These are phyloP conservation scores for Moesziomyces sp. DNA, from an alignment of 1,284 basidiomycete genomes.

Conservation along the genomic window DNA sequence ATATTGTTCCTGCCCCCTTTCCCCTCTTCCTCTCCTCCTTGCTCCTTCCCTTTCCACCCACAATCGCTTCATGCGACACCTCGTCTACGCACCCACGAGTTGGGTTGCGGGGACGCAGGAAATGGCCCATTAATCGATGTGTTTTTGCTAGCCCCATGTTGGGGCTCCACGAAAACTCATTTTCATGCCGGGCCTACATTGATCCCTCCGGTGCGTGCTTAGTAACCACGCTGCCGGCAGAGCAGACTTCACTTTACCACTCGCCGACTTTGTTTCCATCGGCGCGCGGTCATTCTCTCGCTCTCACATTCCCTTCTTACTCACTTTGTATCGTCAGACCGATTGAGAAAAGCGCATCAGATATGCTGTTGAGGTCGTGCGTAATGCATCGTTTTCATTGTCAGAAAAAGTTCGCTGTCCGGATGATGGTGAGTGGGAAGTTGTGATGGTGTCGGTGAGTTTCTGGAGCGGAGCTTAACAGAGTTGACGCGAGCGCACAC, in stretches of 20 bases:
- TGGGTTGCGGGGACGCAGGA: neutral
- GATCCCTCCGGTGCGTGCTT: constrained; percentile 11
- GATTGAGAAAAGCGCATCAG: neutral
- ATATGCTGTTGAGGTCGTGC: neutral
- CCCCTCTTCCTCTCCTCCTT: neutral
- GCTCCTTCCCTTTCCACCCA: neutral
- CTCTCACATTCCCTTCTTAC: constrained; percentile 21
- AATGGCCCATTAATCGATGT: constrained; percentile 60
- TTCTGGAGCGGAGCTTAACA: too few species aligned
- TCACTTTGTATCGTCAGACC: too few species aligned
- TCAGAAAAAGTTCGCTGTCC: too few species aligned
- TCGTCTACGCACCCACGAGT: neutral
- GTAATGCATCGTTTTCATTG: neutral
- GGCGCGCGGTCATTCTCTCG: constrained; percentile 40
- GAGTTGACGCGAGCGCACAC: too few species aligned
- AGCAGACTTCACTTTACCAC: constrained; percentile 56
- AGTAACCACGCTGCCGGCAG: constrained; percentile 7
- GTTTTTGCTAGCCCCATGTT: constrained; percentile 17
- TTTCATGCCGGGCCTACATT: constrained; percentile 63
- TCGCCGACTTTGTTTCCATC: constrained; percentile 5
- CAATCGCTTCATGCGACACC: too few species aligned
- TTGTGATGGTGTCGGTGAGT: too few species aligned
- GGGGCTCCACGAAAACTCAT: constrained; percentile 37
- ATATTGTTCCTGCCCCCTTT: neutral
- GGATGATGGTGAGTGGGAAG: too few species aligned